phyloP scores from a whole-genome alignment of 169 alveolate genomes.

The Plasmodium inui region DNA sequence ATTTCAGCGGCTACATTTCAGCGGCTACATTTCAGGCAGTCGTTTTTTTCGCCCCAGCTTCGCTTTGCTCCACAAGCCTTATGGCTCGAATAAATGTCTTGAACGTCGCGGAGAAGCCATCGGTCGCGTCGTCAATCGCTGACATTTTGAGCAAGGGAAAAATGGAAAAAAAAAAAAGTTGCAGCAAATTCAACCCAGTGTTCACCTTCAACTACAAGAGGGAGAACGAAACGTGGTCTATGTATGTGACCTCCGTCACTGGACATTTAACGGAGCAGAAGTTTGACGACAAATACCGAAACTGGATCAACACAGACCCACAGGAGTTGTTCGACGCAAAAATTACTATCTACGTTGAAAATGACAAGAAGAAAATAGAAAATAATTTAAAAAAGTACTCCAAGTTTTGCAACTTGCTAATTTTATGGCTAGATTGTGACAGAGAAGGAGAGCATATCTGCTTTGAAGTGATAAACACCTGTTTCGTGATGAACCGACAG shows the following conservation, averaged over 20 bases:
- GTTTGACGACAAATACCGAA: conserved; percentile 93
- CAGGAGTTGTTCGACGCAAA: conserved; percentile 95
- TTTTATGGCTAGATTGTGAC: conserved; percentile 99
- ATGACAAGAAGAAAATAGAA: conserved; percentile 85
- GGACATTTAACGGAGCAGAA: conserved; percentile 98
- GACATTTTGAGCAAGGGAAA: conserved; percentile 91
- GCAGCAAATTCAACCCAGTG: conserved; percentile 37
- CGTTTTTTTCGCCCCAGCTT: background rate
- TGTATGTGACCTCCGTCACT: conserved; percentile 81
- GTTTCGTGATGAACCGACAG: conserved; percentile 74
- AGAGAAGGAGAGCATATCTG: conserved; percentile 99
- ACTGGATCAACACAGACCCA: conserved; percentile 96
- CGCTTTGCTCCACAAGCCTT: background rate
- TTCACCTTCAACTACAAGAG: conserved; percentile 53
- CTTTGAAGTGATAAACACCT: conserved; percentile 95
- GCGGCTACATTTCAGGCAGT: background rate
- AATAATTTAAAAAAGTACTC: conserved; percentile 92
- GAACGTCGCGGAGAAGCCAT: conserved; percentile 99
- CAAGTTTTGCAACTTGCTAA: conserved; percentile 89
- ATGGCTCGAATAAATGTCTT: conserved; percentile 87
- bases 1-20: no score
- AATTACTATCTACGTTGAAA: conserved; percentile 88
- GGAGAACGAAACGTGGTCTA: conserved; percentile 73
- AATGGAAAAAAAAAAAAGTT: conserved; percentile 83
- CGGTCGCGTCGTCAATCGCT: conserved; percentile 97